These are phyloP conservation scores for Fusarium virguliforme DNA, from an alignment of 2,329 filamentous ascomycete genomes.

Conservation along the genomic window DNA sequence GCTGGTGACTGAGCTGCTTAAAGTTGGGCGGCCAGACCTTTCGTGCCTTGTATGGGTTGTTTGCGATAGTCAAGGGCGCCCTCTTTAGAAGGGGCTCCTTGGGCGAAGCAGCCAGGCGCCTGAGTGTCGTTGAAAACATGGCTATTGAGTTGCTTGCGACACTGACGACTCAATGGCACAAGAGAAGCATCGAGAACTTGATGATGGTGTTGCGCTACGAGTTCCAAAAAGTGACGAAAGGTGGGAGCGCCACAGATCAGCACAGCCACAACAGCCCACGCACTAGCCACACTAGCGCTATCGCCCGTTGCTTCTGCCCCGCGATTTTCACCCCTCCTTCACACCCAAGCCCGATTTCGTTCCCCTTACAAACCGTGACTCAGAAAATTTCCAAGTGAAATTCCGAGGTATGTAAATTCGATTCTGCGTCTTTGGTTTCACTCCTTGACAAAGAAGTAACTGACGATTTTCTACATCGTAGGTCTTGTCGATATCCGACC, in stretches of 20 bases:
- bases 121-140: conserved; percentile 57
- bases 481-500: conserved; percentile 52
- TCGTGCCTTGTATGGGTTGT: conserved; percentile 75
- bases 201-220: conserved; percentile 27
- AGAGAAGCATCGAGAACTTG: conserved; percentile 22
- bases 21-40: conserved; percentile 87
- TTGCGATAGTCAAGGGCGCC: conserved; percentile 59
- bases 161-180: conserved; percentile 31
- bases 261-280: conserved; percentile 44
- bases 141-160: conserved; percentile 10
- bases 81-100: conserved; percentile 51
- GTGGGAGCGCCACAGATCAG: conserved; percentile 39
- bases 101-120: conserved; percentile 56
- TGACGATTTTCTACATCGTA: conserved; percentile 29
- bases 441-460: neutral
- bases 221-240: conserved; percentile 33
- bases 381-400: conserved; percentile 52
- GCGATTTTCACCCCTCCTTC: conserved; percentile 58
- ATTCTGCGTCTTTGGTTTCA: conserved; percentile 9
- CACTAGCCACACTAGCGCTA: conserved; percentile 42
- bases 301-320: conserved; percentile 51
- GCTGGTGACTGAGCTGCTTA: conserved; percentile 76
- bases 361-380: conserved; percentile 51
- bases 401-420: conserved; percentile 41
- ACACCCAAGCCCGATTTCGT: conserved; percentile 42